Conservation (phyloP, 139 green algal species). For the Tetradesmus lagerheimii region DNA sequence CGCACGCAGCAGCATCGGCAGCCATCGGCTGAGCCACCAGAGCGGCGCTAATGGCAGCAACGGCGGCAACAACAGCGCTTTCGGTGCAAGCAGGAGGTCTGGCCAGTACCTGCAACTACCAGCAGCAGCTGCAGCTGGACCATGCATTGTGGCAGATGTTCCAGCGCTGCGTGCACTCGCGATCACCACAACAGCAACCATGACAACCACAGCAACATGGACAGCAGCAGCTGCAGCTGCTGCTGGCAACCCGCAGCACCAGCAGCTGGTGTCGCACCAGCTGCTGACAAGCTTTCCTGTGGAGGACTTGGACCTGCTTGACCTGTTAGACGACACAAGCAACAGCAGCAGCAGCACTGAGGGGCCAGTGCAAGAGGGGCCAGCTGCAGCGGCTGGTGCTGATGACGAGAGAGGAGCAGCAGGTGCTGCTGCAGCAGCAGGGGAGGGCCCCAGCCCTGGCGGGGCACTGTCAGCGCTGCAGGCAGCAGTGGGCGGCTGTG, state of each 20-base stretch:
- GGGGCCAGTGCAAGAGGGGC: not conserved
- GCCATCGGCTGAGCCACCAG: constrained; percentile 26
- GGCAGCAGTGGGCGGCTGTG: not conserved
- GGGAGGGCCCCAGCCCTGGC: not conserved
- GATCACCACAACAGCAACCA: not conserved
- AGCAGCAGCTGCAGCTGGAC: not conserved
- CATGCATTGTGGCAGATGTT: not conserved
- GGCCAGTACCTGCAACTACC: not conserved
- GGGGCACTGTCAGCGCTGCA: constrained; percentile 6
- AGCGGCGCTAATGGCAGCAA: not conserved
- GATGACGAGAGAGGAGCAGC: not conserved
- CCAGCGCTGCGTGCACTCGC: not conserved
- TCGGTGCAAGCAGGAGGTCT: not conserved
- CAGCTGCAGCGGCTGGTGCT: not conserved
- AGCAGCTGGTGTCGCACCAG: not conserved
- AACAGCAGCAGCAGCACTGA: constrained; percentile 18
- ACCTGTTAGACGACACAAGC: not conserved
- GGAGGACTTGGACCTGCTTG: constrained; percentile 25
- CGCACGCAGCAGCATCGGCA: not conserved
- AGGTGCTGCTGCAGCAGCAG: not conserved
- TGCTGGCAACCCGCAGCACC: not conserved
- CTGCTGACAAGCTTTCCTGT: constrained; percentile 33
- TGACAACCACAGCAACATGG: not conserved
- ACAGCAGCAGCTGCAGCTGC: not conserved
- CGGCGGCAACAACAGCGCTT: not conserved